Evolutionary conservation across 176 grass and related monocot species (phyloP).

Genomic region (Avena sativa): DNA sequence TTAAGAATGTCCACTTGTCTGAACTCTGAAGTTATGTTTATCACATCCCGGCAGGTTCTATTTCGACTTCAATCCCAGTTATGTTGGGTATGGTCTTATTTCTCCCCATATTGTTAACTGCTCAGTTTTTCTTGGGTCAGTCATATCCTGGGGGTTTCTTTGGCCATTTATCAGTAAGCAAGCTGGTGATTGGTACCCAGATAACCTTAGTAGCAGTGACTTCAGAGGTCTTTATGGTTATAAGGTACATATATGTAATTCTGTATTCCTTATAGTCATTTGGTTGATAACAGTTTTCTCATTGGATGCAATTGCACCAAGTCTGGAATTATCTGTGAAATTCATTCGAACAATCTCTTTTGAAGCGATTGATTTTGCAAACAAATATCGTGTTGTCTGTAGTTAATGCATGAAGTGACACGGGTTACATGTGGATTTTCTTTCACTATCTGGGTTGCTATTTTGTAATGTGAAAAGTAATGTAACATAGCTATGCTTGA

Average conservation of each 20-base stretch:
- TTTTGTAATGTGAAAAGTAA: background rate
- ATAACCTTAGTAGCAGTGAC: constrained; percentile 52
- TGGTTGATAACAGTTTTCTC: background rate
- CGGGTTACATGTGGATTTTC: background rate
- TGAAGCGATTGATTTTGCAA: background rate
- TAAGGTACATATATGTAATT: constrained; percentile 38
- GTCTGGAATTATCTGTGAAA: background rate
- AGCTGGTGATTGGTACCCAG: constrained; percentile 59
- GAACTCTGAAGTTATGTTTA: background rate
- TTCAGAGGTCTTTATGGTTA: constrained; percentile 64
- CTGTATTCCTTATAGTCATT: constrained; percentile 17
- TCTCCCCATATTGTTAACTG: constrained; percentile 56
- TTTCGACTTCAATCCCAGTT: constrained; percentile 62
- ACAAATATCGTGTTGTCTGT: background rate
- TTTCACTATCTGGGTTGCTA: background rate
- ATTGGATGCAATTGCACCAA: background rate
- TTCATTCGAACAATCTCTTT: background rate
- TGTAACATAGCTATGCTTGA: constrained; percentile 3
- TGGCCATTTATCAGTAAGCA: constrained; percentile 53
- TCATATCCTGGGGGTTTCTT: constrained; percentile 58
- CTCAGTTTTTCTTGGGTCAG: constrained; percentile 56
- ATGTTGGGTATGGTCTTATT: constrained; percentile 66
- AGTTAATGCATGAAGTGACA: constrained; percentile 7
- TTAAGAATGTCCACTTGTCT: background rate
- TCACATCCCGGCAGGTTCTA: constrained; percentile 43